Evolutionary conservation across 345 rosid species (phyloP), one percentile per base, ranked within the genome.

Genomic region (Dipteronia dyeriana): DNA sequence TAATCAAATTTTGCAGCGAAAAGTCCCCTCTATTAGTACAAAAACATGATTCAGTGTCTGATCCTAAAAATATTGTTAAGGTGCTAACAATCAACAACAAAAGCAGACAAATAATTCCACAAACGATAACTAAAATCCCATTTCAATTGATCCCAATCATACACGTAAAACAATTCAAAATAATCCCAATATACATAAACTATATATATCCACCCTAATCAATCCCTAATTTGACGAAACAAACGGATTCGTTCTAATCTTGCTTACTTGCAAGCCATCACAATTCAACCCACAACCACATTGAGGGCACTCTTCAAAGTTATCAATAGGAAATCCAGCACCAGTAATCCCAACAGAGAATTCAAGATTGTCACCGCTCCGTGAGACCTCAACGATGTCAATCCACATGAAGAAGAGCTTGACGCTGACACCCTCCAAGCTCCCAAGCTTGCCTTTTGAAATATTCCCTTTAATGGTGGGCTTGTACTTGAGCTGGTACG

Each of bases 221-320:
- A 62, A 54, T 80, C 51, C 39, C 79, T 85, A 88, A 57, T 63
- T 80, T 66, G 92, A 87, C 76, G 85, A 81, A 81, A 85, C 80
- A 65, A 81, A 76, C 7, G 78, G 76, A 54, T 75, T 79, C 61
- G 70, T 69, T 64, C 85, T 79, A 61, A 68, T 11, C 68, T 71
- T 75, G 57, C 76, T 73, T 10, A 71, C 68, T 82, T 65, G 43
- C 39, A 12, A 72, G 68, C 78, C 63, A 43, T 67, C 71, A 80
- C 97, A 95, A 75, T 87, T 83, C 85, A 92, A 79, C 16, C 97
- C 97, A 82, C 98, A 91, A 12, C 97, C 97, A 82, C 98, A 94
- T 66, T 90, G 97, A 34, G 98, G 97, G 43, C 86, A 83, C 83
- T 85, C 97, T 65, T 76, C 90, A 62, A 94, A 91, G 66, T 89